These are phyloP conservation scores for Fusarium continuum DNA, from an alignment of 2,329 filamentous ascomycete species.

Conservation along the genomic window DNA sequence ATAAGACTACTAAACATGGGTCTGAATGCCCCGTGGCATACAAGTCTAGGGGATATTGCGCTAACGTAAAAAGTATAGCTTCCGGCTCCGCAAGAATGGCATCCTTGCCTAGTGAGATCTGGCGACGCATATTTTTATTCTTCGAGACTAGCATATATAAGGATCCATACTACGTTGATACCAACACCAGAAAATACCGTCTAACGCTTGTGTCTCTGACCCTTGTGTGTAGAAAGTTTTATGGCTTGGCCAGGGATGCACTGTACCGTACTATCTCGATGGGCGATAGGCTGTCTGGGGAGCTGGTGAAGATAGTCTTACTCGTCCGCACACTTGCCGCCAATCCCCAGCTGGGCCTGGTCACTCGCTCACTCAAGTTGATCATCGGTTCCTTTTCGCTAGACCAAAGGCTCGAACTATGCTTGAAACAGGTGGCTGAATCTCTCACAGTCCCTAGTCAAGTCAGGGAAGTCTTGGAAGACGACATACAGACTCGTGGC, in stretches of 20 bases:
- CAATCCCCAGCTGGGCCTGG: neutral
- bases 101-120: neutral
- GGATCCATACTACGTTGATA: no score
- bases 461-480: neutral
- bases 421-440: neutral
- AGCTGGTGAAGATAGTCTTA: neutral
- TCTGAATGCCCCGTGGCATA: no score
- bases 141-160: no score
- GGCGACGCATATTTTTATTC: neutral
- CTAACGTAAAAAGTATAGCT: no score
- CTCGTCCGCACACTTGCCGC: neutral
- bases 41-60: no score
- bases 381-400: neutral
- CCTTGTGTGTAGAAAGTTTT: neutral
- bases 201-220: neutral
- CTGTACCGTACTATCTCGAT: neutral
- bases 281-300: neutral
- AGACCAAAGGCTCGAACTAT: neutral
- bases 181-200: no score
- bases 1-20: no score
- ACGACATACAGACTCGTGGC: neutral
- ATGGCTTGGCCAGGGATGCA: neutral
- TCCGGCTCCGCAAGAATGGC: neutral
- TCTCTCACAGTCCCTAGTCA: neutral
- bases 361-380: neutral